Percentiles rank a stretch among this genome's conserved stretches.
phyloP scores from a whole-genome alignment of 139 green algal species.

The Closterium sp. region DNA sequence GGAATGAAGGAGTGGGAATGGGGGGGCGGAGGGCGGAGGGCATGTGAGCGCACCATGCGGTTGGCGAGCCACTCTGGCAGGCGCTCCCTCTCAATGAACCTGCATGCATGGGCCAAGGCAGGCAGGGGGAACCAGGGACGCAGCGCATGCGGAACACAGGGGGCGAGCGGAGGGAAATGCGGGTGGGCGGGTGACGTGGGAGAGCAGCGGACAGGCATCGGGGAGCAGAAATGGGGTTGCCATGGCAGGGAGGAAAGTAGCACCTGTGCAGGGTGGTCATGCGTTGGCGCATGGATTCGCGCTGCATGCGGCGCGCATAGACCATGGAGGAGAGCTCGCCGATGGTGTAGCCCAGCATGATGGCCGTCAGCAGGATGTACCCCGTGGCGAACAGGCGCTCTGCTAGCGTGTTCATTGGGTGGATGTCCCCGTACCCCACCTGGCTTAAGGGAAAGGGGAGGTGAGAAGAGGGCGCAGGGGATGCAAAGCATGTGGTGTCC shows the following conservation, averaged over 20 bases:
- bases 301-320: neutral
- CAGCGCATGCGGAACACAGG: neutral
- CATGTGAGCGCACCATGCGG: neutral
- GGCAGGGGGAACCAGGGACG: no score
- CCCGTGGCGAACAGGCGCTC: neutral
- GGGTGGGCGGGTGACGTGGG: neutral
- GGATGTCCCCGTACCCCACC: conserved; percentile 16
- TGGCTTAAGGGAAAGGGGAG: neutral
- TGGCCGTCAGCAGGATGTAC: neutral
- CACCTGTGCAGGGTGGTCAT: neutral
- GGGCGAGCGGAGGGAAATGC: no score
- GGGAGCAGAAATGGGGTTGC: no score
- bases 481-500: no score
- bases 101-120: no score
- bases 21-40: neutral
- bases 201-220: no score
- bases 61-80: conserved; percentile 18
- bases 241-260: neutral
- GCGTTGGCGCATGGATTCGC: neutral
- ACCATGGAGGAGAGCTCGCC: conserved; percentile 1
- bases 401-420: neutral
- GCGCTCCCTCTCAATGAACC: neutral
- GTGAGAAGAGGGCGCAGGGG: no score
- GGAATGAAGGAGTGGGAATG: no score
- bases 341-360: conserved; percentile 5